phyloP scores from a whole-genome alignment of 768 basidiomycete species.

The Lyophyllum decastes region DNA sequence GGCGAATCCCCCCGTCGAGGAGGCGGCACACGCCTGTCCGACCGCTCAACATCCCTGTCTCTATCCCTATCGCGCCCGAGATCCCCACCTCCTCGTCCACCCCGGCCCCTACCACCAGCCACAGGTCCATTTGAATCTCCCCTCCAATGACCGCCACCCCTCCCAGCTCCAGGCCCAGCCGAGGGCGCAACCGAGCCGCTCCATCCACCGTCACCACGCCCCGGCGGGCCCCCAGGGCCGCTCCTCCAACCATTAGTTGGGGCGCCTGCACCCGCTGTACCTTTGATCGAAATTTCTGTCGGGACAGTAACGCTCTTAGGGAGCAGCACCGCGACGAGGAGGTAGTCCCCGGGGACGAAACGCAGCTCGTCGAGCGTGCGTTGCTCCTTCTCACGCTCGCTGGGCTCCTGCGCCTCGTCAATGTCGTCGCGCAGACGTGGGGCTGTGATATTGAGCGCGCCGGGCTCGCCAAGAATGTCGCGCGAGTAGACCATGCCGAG shows the following conservation, averaged over 20 bases:
- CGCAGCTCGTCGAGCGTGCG: constrained; percentile 78
- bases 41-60: constrained; percentile 35
- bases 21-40: constrained; percentile 49
- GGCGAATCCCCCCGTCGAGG: constrained; percentile 51
- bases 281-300: constrained; percentile 56
- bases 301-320: constrained; percentile 64
- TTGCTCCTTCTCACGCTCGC: constrained; percentile 58
- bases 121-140: constrained; percentile 59
- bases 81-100: constrained; percentile 39
- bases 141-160: constrained; percentile 75
- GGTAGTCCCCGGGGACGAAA: constrained; percentile 80
- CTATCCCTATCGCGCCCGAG: constrained; percentile 32
- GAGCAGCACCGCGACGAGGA: constrained; percentile 72
- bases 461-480: constrained; percentile 83
- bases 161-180: constrained; percentile 35
- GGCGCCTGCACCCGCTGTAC: constrained; percentile 29
- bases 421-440: constrained; percentile 62
- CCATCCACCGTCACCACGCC: constrained; percentile 50
- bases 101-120: constrained; percentile 37
- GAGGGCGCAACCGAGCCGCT: constrained; percentile 36
- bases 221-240: constrained; percentile 33
- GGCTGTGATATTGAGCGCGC: constrained; percentile 56
- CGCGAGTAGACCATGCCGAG: constrained; percentile 82
- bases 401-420: constrained; percentile 30
- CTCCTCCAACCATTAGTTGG: constrained; percentile 34